Evolutionary conservation across 495 filamentous ascomycete species (phyloP), one percentile per base, ranked within the genome.

Genomic region (Poronia punctata): DNA sequence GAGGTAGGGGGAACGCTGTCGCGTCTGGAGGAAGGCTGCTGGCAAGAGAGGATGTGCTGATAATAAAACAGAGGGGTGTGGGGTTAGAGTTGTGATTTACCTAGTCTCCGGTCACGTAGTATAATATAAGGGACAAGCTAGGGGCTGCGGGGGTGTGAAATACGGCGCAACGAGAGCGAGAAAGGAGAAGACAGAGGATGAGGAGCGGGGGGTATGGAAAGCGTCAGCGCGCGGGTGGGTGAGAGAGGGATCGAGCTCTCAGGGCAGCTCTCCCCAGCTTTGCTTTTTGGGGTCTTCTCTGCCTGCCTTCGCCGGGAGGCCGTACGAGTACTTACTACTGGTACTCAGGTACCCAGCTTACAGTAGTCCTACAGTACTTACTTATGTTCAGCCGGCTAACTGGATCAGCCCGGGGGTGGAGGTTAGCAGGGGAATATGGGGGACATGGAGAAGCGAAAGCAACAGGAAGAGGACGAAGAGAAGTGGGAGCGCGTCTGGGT

Each of bases 391-490:
- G 14, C 34, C 41, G 34, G 16, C 41, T 32, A 18, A 28, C 42
- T 45, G 42, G 42, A 33, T 11, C 35, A 45, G 42, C 42, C 42
- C 42, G 34, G 34, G 34, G 42, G 42, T 45, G 41, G 7, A 44
- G 18, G 41, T 36, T 30, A 44, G 41, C 35, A 22, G 11, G 10
- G 11, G 15, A 12, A 21, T 3, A 28, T 28, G 42, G 7, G 18
- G 21, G 10, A 32, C 15, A 15, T 2, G 31, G 41, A 44, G 34
- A n/a, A n/a, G n/a, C n/a, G n/a, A n/a, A n/a, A n/a, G n/a, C n/a
- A n/a, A n/a, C n/a, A n/a, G n/a, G 27, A 38, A 22, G 15, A 20
- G 20, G 33, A 35, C 7, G 29, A n/a, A 1, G 40, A 19, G 32
- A 33, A 6, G 31, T 9, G 10, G 31, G 15, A 18, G n/a, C n/a